Conservation (phyloP, 495 filamentous ascomycete species). For the Penicillium steckii region DNA sequence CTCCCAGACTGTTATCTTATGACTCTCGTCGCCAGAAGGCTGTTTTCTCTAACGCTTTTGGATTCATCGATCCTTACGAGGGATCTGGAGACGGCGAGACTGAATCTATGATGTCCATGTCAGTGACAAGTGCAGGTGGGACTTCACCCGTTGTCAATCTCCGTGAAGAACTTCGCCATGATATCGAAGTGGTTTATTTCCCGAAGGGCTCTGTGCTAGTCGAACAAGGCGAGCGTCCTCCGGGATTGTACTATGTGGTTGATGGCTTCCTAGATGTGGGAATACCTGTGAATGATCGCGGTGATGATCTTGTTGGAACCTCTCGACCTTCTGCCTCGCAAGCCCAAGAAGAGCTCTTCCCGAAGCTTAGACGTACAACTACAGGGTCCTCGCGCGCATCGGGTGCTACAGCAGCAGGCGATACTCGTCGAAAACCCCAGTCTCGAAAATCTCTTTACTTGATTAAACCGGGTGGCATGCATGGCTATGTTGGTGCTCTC, state of each 20-base stretch:
- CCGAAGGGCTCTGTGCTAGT: conserved; percentile 94
- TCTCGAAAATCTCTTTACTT: conserved; percentile 76
- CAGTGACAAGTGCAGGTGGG: conserved; percentile 54
- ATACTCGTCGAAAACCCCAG: conserved; percentile 48
- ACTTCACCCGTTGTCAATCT: conserved; percentile 58
- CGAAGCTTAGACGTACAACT: conserved; percentile 47
- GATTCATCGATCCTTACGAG: conserved; percentile 89
- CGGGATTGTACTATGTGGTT: conserved; percentile 95
- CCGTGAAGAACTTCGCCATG: conserved; percentile 73
- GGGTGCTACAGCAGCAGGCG: conserved; percentile 28
- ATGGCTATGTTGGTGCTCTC: conserved; percentile 89
- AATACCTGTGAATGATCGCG: conserved; percentile 59
- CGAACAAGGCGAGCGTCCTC: conserved; percentile 93
- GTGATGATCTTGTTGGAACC: conserved; percentile 38
- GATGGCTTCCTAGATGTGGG: conserved; percentile 96
- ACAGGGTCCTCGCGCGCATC: conserved; percentile 46
- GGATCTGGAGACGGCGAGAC: conserved; percentile 78
- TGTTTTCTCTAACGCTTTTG: conserved; percentile 85
- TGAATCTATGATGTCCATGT: conserved; percentile 76
- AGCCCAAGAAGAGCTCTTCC: conserved; percentile 44
- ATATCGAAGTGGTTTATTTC: conserved; percentile 98
- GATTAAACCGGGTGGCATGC: conserved; percentile 92
- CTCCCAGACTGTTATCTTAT: conserved; percentile 80
- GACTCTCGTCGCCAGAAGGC: conserved; percentile 83
- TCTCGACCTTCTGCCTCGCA: conserved; percentile 28